Base-by-base conservation (phyloP, 148 eudicot species). In the Chenopodium suecicum region DNA sequence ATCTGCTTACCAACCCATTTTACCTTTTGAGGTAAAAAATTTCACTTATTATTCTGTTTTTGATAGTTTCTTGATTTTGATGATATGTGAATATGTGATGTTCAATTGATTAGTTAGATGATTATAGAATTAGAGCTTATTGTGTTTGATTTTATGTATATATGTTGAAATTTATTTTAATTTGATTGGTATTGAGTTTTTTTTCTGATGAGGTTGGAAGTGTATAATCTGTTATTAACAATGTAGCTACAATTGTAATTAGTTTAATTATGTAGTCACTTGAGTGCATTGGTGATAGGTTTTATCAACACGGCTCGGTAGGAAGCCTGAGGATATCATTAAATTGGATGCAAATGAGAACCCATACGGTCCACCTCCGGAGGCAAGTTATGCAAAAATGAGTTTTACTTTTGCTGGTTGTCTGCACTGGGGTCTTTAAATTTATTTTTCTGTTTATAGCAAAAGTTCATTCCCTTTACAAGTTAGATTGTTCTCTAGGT, bases 361-460 rank as follows among this genome's bases (percentile, higher is more conserved):
- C 74, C 98, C 97, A 69, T 94, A 96, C 78, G 99, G 98, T 79
- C 98, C 99, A 71, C 99, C 99, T 52, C 99, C 99, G 79, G 99
- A 96, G 97, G 99, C 83, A 94, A 86, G 91, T 77, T 78, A 74
- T 77, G 22, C 13, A 6, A 58, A 60, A 10, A 34, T 46, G 50
- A 50, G 13, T 47, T 47, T 5, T 78, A 27, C 70, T 74, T 71
- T 54, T 31, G 13, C 58, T 80, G 14, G 37, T 60, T 78, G 41
- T 62, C 22, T 66, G 32, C 13, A 25, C 4, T 56, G 46, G 58
- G 34, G 54, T 56, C 23, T 78, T 73, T 44, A 4, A 13, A 25
- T 29, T 0, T 80, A 27, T 7, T 66, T 27, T 47, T 9, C 70
- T 2, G 73, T 41, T 22, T 60, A 23, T 27, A 27, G 25, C 47